Percentiles rank a stretch among this genome's conserved stretches.
These are phyloP conservation scores for Pezicula neosporulosa DNA, from an alignment of 2,329 filamentous ascomycete genomes.

Conservation along the genomic window DNA sequence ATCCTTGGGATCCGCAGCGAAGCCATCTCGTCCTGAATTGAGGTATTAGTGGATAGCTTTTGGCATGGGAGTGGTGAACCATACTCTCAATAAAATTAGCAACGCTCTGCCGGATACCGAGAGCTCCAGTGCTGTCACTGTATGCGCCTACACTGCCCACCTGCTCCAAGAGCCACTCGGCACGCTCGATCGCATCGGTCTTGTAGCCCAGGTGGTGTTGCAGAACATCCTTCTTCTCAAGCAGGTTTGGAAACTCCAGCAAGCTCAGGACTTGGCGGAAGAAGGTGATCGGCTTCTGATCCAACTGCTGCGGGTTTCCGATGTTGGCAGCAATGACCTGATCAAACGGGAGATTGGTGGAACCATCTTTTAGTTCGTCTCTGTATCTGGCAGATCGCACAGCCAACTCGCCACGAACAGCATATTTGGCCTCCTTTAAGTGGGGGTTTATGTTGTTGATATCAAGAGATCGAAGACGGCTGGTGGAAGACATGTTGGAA, in stretches of 20 bases:
- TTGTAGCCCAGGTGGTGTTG: slow-evolving; percentile 78
- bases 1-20: slow-evolving; percentile 72
- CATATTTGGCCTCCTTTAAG: slow-evolving; percentile 86
- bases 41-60: slow-evolving; percentile 4
- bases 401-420: slow-evolving; percentile 92
- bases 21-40: slow-evolving; percentile 73
- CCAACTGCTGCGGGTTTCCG: slow-evolving; percentile 96
- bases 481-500: slow-evolving; percentile 31
- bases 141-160: slow-evolving; percentile 94
- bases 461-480: slow-evolving; percentile 53
- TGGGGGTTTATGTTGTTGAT: slow-evolving; percentile 90
- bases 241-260: slow-evolving; percentile 81
- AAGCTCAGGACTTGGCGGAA: slow-evolving; percentile 95
- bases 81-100: slow-evolving; percentile 87
- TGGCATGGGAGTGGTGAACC: slow-evolving; percentile 26
- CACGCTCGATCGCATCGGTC: slow-evolving; percentile 81
- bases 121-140: slow-evolving; percentile 87
- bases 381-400: slow-evolving; percentile 92
- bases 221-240: slow-evolving; percentile 81
- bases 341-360: slow-evolving; percentile 69
- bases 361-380: slow-evolving; percentile 61
- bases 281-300: slow-evolving; percentile 99
- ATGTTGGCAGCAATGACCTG: slow-evolving; percentile 97
- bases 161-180: slow-evolving; percentile 74
- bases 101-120: slow-evolving; percentile 82